Evolutionary conservation across 176 grass and related monocot species (phyloP).

Genomic region (Hsuehochloa calcarea): DNA sequence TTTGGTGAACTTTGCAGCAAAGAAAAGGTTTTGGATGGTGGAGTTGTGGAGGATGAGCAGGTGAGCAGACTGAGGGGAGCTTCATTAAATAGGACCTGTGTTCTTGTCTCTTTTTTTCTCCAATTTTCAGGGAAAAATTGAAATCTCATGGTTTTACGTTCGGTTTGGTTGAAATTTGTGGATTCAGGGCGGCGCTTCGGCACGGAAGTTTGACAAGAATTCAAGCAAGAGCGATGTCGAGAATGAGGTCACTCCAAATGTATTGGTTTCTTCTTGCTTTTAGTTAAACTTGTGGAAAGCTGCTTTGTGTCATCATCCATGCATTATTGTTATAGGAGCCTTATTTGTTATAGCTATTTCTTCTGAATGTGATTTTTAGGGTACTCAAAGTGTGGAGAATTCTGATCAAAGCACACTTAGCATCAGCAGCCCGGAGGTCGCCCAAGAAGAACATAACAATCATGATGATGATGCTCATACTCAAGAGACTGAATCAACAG

Average conservation of each 20-base stretch:
- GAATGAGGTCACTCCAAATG: background rate
- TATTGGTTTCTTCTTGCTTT: background rate
- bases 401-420: slow-evolving; percentile 4
- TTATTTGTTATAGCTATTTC: background rate
- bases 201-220: background rate
- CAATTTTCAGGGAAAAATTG: background rate
- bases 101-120: background rate
- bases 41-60: slow-evolving; percentile 32
- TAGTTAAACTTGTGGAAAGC: background rate
- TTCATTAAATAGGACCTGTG: background rate
- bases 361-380: slow-evolving; percentile 28
- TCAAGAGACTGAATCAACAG: slow-evolving; percentile 24
- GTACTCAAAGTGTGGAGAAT: background rate
- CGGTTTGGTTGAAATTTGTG: background rate
- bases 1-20: slow-evolving; percentile 22
- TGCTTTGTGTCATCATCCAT: background rate
- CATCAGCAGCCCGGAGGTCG: background rate
- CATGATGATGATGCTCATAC: background rate
- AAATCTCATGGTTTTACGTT: background rate
- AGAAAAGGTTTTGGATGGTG: background rate
- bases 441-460: slow-evolving; percentile 9
- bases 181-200: background rate
- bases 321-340: background rate
- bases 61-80: background rate
- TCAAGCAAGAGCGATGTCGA: background rate